A percentile compares a stretch with the other conserved stretches of the same genome.
These are phyloP conservation scores for Leucocoprinus sp. DNA, from an alignment of 768 basidiomycete species.

Conservation along the genomic window DNA sequence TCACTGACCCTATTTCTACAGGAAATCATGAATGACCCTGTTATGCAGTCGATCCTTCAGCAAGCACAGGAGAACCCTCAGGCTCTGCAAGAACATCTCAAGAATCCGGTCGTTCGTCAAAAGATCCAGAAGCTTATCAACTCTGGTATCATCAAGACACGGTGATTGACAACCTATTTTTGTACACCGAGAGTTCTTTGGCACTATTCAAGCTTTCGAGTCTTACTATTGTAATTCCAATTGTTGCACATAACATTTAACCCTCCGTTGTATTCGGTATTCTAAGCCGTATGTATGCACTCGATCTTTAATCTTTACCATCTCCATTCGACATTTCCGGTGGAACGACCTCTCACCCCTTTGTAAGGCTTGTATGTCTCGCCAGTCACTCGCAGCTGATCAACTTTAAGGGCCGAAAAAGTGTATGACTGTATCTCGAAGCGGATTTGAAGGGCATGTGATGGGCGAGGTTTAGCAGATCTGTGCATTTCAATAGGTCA, in stretches of 20 bases:
- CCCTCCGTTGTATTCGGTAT: constrained; percentile 1
- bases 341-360: constrained; percentile 65
- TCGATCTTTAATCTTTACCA: constrained; percentile 25
- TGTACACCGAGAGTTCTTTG: too few relatives aligned
- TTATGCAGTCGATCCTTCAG: constrained; percentile 92
- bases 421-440: constrained; percentile 68
- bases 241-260: not conserved
- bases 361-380: constrained; percentile 89
- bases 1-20: constrained; percentile 21
- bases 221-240: constrained; percentile 4
- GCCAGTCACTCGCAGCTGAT: constrained; percentile 72
- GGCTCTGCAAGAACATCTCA: constrained; percentile 93
- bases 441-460: constrained; percentile 63
- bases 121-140: constrained; percentile 90
- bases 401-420: constrained; percentile 77
- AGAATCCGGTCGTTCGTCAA: constrained; percentile 70
- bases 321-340: constrained; percentile 67
- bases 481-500: constrained; percentile 16
- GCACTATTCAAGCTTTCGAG: too few relatives aligned
- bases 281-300: not conserved
- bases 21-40: constrained; percentile 81
- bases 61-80: constrained; percentile 87
- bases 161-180: constrained; percentile 31
- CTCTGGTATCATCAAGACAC: constrained; percentile 88
- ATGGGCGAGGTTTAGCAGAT: constrained; percentile 45